These are phyloP conservation scores for Hansenula lynferdii DNA, from an alignment of 1,139 yeast genomes.

Conservation along the genomic window DNA sequence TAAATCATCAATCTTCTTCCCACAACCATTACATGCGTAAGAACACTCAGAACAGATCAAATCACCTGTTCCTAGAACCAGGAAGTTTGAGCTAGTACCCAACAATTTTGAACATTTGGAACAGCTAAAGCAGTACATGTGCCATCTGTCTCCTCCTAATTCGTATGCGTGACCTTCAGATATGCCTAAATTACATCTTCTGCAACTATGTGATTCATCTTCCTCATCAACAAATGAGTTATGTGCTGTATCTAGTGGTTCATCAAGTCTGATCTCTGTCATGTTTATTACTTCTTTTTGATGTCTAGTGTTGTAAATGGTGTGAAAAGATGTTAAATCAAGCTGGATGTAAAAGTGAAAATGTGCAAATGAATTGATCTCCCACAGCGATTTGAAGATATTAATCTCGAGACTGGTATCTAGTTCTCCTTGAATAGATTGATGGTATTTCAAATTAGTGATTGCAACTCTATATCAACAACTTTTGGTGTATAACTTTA, in stretches of 20 bases:
- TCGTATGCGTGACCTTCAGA: slow-evolving; percentile 79
- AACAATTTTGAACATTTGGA: slow-evolving; percentile 73
- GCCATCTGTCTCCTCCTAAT: slow-evolving; percentile 93
- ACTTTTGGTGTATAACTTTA: neutral
- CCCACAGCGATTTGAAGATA: no score
- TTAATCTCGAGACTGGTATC: no score
- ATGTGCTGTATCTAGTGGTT: neutral
- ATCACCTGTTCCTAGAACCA: slow-evolving; percentile 90
- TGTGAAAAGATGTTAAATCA: neutral
- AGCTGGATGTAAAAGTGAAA: no score
- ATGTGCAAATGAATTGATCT: no score
- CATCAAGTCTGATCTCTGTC: slow-evolving; percentile 1
- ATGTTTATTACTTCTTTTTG: neutral
- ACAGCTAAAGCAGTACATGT: slow-evolving; percentile 86
- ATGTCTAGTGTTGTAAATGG: neutral
- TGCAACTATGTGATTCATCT: slow-evolving; percentile 17
- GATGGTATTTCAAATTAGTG: no score
- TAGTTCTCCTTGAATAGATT: no score
- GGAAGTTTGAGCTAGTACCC: slow-evolving; percentile 84
- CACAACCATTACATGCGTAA: slow-evolving; percentile 83
- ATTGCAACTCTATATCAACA: neutral
- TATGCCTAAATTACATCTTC: slow-evolving; percentile 34
- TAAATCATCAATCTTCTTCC: slow-evolving; percentile 85
- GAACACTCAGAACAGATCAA: slow-evolving; percentile 89
- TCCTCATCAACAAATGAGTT: slow-evolving; percentile 7